Evolutionary conservation across 225 moss, liverwort and hornwort genomes (phyloP).

Genomic region (Polytrichum formosum): DNA sequence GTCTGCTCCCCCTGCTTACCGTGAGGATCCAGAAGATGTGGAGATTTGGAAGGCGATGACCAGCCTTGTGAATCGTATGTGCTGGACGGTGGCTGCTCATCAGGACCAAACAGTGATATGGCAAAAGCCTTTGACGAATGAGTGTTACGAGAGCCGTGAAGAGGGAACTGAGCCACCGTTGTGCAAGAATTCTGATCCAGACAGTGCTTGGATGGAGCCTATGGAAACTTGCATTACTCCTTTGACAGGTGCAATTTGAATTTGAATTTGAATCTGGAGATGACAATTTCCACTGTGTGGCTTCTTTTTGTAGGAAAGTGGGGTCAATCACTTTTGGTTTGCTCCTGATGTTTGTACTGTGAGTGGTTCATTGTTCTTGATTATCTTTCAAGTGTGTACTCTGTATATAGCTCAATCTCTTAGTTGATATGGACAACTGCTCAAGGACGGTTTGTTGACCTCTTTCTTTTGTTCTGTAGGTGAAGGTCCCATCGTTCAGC

Average conservation of each 20-base stretch:
- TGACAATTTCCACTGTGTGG: too few species aligned
- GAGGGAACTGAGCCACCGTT: constrained; percentile 74
- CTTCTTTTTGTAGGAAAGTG: too few species aligned
- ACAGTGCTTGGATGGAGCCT: constrained; percentile 70
- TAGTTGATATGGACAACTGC: too few species aligned
- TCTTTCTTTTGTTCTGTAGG: constrained; percentile 18
- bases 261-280: background rate
- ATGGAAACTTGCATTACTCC: constrained; percentile 96
- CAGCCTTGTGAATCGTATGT: constrained; percentile 79
- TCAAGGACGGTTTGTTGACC: too few species aligned
- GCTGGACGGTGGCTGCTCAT: constrained; percentile 90
- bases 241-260: constrained; percentile 39
- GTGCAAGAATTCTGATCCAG: constrained; percentile 73
- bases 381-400: too few species aligned
- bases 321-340: too few species aligned
- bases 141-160: constrained; percentile 81
- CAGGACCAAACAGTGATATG: constrained; percentile 95
- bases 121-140: constrained; percentile 77
- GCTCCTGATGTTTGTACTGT: too few species aligned
- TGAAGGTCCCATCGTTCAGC: constrained; percentile 49
- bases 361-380: too few species aligned
- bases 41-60: constrained; percentile 86
- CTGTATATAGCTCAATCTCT: too few species aligned
- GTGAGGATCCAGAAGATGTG: constrained; percentile 56
- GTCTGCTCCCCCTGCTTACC: constrained; percentile 96